phyloP scores from a whole-genome alignment of 176 grass and related monocot genomes.

The barley (Hordeum vulgare) region DNA sequence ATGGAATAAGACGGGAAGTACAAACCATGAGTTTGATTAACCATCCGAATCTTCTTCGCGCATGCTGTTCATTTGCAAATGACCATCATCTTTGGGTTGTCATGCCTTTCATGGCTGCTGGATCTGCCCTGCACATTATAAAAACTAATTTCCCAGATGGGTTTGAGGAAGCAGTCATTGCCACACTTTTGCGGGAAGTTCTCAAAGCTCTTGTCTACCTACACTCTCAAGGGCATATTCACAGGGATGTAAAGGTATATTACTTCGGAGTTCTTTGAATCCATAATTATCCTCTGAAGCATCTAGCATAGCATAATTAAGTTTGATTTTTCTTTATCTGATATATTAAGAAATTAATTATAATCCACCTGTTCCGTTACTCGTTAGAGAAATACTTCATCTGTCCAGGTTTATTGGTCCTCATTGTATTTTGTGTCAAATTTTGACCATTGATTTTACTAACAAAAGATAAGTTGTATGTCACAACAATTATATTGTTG shows the following conservation, averaged over 20 bases:
- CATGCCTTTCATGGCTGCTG: constrained; percentile 95
- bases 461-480: too few relatives aligned
- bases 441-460: too few relatives aligned
- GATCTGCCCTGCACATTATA: constrained; percentile 93
- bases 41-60: constrained; percentile 79
- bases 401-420: too few relatives aligned
- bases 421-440: too few relatives aligned
- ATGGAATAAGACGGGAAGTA: constrained; percentile 95
- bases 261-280: not conserved
- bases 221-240: constrained; percentile 91
- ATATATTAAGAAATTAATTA: not conserved
- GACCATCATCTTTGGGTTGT: constrained; percentile 86
- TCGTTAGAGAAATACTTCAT: not conserved
- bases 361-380: not conserved
- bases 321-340: not conserved
- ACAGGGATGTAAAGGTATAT: constrained; percentile 96
- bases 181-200: constrained; percentile 83
- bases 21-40: constrained; percentile 94
- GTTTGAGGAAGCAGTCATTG: constrained; percentile 93
- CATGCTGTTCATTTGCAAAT: constrained; percentile 82
- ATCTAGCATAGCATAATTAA: not conserved
- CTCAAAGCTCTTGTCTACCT: constrained; percentile 96
- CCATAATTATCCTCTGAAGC: not conserved
- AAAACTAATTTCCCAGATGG: constrained; percentile 90
- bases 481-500: too few relatives aligned